phyloP scores from a whole-genome alignment of 2,329 filamentous ascomycete species.

The Chaetomium strumarium region DNA sequence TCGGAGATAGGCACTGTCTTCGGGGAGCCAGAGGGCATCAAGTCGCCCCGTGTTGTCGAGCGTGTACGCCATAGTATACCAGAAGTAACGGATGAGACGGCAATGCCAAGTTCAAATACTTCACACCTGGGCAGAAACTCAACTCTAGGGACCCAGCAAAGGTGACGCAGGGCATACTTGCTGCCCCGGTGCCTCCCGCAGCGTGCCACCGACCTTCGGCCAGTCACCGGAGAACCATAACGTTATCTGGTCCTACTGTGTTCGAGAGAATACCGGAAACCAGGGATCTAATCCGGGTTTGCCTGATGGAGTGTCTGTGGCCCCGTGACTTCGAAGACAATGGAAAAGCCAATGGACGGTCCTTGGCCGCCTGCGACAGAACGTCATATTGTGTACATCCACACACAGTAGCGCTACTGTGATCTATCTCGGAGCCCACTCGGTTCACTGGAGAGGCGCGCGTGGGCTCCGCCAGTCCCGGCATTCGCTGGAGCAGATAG shows the following conservation, averaged over 20 bases:
- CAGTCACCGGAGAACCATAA: background rate
- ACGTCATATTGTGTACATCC: background rate
- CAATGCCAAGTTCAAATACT: background rate
- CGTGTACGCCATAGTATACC: conserved; percentile 3
- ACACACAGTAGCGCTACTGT: background rate
- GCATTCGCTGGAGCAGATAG: conserved; percentile 1
- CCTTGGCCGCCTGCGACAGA: background rate
- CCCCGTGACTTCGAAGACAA: background rate
- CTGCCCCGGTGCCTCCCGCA: background rate
- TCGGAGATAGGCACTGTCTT: background rate
- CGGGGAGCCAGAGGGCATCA: background rate
- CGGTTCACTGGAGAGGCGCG: background rate
- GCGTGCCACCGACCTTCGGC: background rate
- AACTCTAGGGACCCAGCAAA: background rate
- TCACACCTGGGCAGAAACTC: background rate
- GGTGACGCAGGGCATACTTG: background rate
- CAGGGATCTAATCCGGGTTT: background rate
- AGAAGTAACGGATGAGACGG: background rate
- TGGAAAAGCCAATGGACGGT: background rate
- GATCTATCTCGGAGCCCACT: background rate
- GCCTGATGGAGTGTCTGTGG: background rate
- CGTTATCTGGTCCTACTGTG: background rate
- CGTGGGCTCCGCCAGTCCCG: conserved; percentile 1
- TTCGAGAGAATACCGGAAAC: background rate
- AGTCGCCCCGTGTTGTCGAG: background rate